Base-by-base conservation (phyloP, 768 basidiomycete species). In the Pisolithus albus region DNA sequence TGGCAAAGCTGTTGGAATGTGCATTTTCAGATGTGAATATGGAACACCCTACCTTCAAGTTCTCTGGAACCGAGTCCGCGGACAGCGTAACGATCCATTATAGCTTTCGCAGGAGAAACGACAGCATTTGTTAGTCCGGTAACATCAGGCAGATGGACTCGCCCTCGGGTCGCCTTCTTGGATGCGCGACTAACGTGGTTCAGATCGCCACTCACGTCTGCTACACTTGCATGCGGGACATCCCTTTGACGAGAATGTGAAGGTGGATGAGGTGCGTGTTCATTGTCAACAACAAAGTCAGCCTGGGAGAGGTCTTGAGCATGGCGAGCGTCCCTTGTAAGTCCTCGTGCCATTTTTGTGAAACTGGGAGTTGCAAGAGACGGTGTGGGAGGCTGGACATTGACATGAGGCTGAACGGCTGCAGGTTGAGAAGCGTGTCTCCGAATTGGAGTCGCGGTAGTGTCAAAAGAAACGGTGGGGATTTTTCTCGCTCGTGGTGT, bases 71-170 rank as follows among this genome's bases (percentile, higher is more conserved):
- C 72, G 23, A 77, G 72, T 9, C 70, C 72, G 30, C 68, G 70
- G 54, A 83, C 78, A 1, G 68, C 60, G 55, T 76, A 71, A 55
- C 84, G 83, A 28, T 78, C 74, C 13, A 74, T 56, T 15, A 74
- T 74, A 3, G 69, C 69, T 56, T 79, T 85, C 1, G 81, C 79
- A 1, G 91, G 90, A 4, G 86, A 86, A 47, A 81, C 80, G 13
- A 91, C 82, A 0, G 86, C 90, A 41, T 75, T 83, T 0, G 88
- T 92, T 9, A 92, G 65, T 0, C 90, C 91, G 7, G 91, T 93
- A 4, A 93, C 81, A 59, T 92, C 91, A 1, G 89, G 90, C 2
- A 91, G 70, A 46, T 83, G 78, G 18, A 89, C 63, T 32, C 74
- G 75, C 26, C 69, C 70, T 46, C 62, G 66, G 46, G 63, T 69